phyloP scores from a whole-genome alignment of 106 monocot species.

The Dendrobium catenatum region DNA sequence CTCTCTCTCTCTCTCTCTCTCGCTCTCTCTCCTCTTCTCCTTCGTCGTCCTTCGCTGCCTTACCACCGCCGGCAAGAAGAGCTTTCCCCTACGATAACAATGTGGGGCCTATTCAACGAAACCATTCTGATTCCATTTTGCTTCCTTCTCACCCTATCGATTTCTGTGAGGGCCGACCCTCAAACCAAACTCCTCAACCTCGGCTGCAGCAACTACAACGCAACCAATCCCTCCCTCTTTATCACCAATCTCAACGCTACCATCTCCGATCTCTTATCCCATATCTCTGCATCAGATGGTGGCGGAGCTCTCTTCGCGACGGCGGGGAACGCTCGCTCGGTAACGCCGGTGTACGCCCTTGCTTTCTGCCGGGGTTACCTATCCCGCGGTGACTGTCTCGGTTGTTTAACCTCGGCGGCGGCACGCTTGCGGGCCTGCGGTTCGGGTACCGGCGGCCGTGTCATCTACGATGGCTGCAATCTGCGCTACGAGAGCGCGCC shows the following conservation, averaged over 20 bases:
- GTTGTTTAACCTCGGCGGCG: constrained; percentile 33
- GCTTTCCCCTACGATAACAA: neutral
- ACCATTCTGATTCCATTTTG: neutral
- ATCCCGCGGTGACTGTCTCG: constrained; percentile 28
- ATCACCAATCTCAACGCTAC: constrained; percentile 20
- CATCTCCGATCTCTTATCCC: constrained; percentile 22
- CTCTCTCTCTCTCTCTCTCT: neutral
- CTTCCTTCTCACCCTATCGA: neutral
- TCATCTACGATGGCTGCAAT: constrained; percentile 49
- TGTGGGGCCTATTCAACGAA: neutral
- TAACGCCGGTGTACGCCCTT: constrained; percentile 34
- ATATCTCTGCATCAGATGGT: constrained; percentile 13
- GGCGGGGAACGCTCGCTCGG: constrained; percentile 14
- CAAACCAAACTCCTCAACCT: constrained; percentile 33
- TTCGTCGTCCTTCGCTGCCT: neutral
- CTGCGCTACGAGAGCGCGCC: constrained; percentile 46
- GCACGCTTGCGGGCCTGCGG: constrained; percentile 23
- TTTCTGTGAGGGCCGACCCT: constrained; percentile 21
- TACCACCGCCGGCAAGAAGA: neutral
- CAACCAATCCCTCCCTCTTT: constrained; percentile 24
- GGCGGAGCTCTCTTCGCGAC: constrained; percentile 28
- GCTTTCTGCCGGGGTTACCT: constrained; percentile 51
- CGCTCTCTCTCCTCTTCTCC: neutral
- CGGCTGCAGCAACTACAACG: constrained; percentile 71
- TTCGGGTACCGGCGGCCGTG: constrained; percentile 53